Base-by-base conservation (phyloP, 345 rosid genomes). In the Aquilaria sinensis region DNA sequence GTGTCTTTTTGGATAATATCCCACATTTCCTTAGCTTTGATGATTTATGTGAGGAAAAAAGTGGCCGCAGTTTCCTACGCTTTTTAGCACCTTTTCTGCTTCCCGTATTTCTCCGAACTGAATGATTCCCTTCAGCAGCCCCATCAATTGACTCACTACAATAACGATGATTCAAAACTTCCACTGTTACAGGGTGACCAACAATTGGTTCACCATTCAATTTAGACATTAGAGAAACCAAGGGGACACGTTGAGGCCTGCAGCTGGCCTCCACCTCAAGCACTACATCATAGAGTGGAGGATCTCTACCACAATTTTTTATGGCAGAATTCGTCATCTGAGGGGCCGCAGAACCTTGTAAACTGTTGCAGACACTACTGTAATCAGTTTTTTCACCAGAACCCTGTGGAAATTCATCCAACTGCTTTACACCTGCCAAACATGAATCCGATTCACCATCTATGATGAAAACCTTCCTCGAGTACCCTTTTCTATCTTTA, bases 151-250 rank as follows among this genome's bases (percentile, higher is more conserved):
- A 43, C 56, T 52, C 66, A 64, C 73, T 75, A 56, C 56, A 63
- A 58, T 74, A 69, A 47, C 65, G 77, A 68, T 80, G 79, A 5
- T 51, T 79, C 66, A 88, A 61, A 53, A 60, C 74, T 73, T 84
- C 87, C 10, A 94, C 81, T 0, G 81, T 67, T 53, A 94, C 61
- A 66, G 97, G 97, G 64, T 86, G 96, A 30, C 99, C 99, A 43
- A 85, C 68, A 61, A 94, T 88, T 64, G 97, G 91, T 80, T 85
- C 83, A 30, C 96, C 85, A 61, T 84, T 82, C 75, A 81, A 65
- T 74, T 85, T 80, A 74, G 97, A 90, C 91, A 81, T 84, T 9
- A 88, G 91, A 47, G 99, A 94, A 66, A 94, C 89, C 68, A 94
- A 57, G 0, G 97, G 99, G 67, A 90, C 99, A 72, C 83, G 80